Evolutionary conservation across 371 early-diverging fungal genomes (phyloP).

Genomic region (Lichtheimia ornata): DNA sequence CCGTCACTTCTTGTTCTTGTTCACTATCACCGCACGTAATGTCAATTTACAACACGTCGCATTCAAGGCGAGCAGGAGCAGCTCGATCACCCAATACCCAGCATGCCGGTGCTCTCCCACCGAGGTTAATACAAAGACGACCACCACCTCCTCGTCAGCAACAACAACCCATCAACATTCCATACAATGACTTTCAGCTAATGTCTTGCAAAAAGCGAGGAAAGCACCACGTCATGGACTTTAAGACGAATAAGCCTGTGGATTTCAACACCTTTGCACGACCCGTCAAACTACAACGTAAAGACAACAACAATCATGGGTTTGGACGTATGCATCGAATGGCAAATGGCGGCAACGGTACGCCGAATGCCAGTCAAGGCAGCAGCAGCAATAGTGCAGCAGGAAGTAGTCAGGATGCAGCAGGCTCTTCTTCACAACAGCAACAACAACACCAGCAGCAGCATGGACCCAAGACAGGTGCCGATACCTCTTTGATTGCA

Average conservation of each 20-base stretch:
- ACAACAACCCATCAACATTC: slow-evolving; percentile 11
- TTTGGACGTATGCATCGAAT: slow-evolving; percentile 5
- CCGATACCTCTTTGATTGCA: slow-evolving; percentile 76
- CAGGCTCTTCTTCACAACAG: slow-evolving; percentile 14
- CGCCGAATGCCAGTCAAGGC: slow-evolving; percentile 14
- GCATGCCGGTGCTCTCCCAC: background rate
- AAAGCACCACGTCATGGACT: slow-evolving; percentile 66
- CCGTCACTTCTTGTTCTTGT: background rate
- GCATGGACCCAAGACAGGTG: slow-evolving; percentile 60
- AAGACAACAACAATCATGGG: slow-evolving; percentile 39
- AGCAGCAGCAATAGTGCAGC: slow-evolving; percentile 24
- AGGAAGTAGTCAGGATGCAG: slow-evolving; percentile 10
- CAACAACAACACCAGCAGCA: slow-evolving; percentile 28
- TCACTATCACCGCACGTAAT: background rate
- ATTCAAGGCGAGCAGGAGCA: slow-evolving; percentile 13
- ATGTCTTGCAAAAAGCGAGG: slow-evolving; percentile 14
- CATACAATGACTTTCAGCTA: slow-evolving; percentile 13
- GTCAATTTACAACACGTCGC: slow-evolving; percentile 20
- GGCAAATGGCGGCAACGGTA: background rate
- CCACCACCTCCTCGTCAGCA: background rate
- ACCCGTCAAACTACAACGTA: slow-evolving; percentile 74
- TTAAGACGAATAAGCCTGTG: slow-evolving; percentile 56
- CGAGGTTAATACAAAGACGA: background rate
- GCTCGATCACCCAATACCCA: background rate
- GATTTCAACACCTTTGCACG: slow-evolving; percentile 57